These are phyloP conservation scores for Phytopythium ostracodes DNA, from an alignment of 352 stramenopile genomes.

Conservation along the genomic window DNA sequence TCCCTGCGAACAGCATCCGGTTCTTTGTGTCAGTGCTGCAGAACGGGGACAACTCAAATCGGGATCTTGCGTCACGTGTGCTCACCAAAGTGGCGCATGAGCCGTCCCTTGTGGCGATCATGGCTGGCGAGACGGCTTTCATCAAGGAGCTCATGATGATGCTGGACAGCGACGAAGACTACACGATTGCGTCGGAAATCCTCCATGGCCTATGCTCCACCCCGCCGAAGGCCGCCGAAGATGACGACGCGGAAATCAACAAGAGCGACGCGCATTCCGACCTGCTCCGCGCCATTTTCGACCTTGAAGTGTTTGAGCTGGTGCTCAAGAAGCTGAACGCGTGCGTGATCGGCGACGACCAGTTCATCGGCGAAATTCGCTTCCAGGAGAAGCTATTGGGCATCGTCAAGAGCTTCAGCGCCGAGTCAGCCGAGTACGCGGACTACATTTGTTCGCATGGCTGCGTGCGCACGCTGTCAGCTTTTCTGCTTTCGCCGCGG, in stretches of 20 bases:
- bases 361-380: conserved; percentile 74
- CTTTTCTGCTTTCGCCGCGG: conserved; percentile 57
- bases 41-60: conserved; percentile 50
- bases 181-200: conserved; percentile 68
- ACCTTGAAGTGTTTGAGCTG: conserved; percentile 57
- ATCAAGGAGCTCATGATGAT: conserved; percentile 72
- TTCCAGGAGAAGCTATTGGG: conserved; percentile 74
- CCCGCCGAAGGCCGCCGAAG: conserved; percentile 16
- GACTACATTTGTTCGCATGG: conserved; percentile 56
- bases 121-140: conserved; percentile 52
- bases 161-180: conserved; percentile 69
- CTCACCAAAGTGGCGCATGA: conserved; percentile 63
- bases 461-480: conserved; percentile 47
- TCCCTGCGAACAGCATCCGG: conserved; percentile 45
- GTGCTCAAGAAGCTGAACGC: conserved; percentile 67
- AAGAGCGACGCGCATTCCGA: conserved; percentile 26
- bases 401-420: conserved; percentile 76
- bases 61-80: conserved; percentile 71
- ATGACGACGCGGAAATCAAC: neutral
- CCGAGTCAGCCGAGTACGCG: conserved; percentile 43
- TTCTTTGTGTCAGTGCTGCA: conserved; percentile 66
- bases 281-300: conserved; percentile 52
- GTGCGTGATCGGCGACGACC: conserved; percentile 56
- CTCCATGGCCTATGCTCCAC: conserved; percentile 63
- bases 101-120: conserved; percentile 42